phyloP scores from a whole-genome alignment of 306 rosid genomes.

The Cicer cuneatum region DNA sequence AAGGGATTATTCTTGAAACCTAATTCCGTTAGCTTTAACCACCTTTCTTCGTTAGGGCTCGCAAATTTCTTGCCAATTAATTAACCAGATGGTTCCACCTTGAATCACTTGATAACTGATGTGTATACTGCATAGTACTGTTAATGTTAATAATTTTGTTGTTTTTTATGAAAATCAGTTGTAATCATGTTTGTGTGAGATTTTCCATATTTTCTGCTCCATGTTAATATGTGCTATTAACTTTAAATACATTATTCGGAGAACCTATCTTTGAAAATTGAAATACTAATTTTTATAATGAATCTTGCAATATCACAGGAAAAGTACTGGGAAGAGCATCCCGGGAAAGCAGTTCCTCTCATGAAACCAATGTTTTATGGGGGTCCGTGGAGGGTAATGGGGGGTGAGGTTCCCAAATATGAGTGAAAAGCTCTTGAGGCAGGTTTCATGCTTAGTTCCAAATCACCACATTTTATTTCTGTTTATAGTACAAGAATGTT shows the following conservation, averaged over 20 bases:
- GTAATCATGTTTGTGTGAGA: not conserved
- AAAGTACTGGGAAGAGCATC: slow-evolving; percentile 94
- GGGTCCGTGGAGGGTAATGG: slow-evolving; percentile 79
- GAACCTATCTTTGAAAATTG: not conserved
- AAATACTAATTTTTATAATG: slow-evolving; percentile 2
- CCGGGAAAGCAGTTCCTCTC: slow-evolving; percentile 74
- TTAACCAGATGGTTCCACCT: not conserved
- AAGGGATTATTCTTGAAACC: slow-evolving; percentile 16
- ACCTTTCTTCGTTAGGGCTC: not conserved
- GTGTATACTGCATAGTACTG: not conserved
- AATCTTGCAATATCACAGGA: slow-evolving; percentile 55
- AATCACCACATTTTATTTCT: not conserved
- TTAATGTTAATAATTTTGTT: not conserved
- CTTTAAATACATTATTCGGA: not conserved
- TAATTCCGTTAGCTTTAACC: not conserved
- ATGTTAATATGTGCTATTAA: not conserved
- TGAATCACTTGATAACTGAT: not conserved
- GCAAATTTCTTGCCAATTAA: not conserved
- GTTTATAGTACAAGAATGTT: not conserved
- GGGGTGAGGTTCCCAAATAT: slow-evolving; percentile 56
- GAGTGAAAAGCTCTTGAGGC: slow-evolving; percentile 41
- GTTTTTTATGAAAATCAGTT: not conserved
- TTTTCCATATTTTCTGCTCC: slow-evolving; percentile 15
- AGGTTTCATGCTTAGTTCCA: slow-evolving; percentile 22
- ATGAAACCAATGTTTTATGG: slow-evolving; percentile 78